Base-by-base conservation (phyloP, 2,329 filamentous ascomycete species). In the Teratosphaeria destructans region DNA sequence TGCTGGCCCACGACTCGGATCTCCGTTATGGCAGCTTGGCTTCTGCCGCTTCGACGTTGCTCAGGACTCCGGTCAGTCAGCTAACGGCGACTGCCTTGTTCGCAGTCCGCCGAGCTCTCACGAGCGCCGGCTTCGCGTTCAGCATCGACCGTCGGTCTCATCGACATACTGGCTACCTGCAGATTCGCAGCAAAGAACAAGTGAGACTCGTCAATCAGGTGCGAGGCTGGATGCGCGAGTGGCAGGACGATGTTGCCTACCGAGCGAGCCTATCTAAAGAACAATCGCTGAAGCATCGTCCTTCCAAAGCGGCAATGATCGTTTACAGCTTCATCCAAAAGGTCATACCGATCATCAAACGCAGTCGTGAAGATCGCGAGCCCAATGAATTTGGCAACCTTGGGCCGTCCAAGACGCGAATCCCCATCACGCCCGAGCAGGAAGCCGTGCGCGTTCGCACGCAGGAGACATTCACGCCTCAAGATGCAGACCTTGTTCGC, bases 51-150 rank as follows among this genome's bases (percentile, higher is more conserved):
- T 71, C 73, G 37, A 73, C 68, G 7, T 66, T 82, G 27, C 69
- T 78, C 59, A 66, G 67, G 12, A 58, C 64, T 64, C 63, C 62
- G 12, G 58, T 68, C 14, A 61, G 68, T 34, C 1, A 69, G 71
- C 26, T 72, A 12, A 59, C 69, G n/a, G 53, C 64, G 14, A 60
- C 66, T 16, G 70, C 81, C 8, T 73, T 90, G 5, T 88, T 90
- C 66, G 88, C 89, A 3, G 83, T 91, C 6, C 86, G 90, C 64
- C 82, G 82, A 59, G 81, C 85, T 8, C 70, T 93, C 7, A 71
- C 79, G 27, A 77, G 79, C 49, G 80, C 85, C 61, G 83, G 85
- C 8, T 77, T 84, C 57, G 82, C 78, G 32, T 89, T 91, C 68
- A 78, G 79, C 63, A 82, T 70, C n/a, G 78, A 81, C 62, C 64